Conservation (phyloP, 805 yeast genomes). For the Candida ficus region DNA sequence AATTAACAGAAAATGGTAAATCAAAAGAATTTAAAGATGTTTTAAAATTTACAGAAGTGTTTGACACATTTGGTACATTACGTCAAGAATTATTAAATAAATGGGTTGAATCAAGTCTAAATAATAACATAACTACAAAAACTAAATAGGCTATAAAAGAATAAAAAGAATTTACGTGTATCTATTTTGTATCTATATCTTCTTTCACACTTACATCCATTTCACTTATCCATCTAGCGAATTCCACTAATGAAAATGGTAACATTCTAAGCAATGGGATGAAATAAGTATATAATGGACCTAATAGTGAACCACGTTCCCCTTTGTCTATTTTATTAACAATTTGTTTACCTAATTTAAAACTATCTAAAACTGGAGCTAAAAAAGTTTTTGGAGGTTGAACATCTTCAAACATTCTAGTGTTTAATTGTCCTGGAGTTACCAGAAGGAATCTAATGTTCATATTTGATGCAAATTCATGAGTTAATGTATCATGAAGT, state of each 20-base stretch:
- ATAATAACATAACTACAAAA: background rate
- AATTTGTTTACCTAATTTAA: constrained; percentile 50
- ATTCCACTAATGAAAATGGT: constrained; percentile 51
- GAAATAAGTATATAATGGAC: constrained; percentile 70
- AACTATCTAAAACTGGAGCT: constrained; percentile 73
- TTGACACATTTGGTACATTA: constrained; percentile 38
- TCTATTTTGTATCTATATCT: background rate
- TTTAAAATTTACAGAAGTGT: constrained; percentile 30
- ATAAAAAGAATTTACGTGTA: too few species aligned
- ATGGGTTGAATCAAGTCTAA: constrained; percentile 31
- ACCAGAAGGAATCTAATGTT: constrained; percentile 70
- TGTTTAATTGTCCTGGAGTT: constrained; percentile 80
- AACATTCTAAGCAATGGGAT: constrained; percentile 62
- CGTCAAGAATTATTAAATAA: constrained; percentile 35
- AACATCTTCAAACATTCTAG: constrained; percentile 71
- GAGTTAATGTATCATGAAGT: constrained; percentile 74
- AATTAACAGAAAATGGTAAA: constrained; percentile 17
- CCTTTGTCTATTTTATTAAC: constrained; percentile 54
- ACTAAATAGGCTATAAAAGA: background rate
- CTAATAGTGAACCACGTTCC: constrained; percentile 59
- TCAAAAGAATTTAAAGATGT: constrained; percentile 14
- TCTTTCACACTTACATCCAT: constrained; percentile 44
- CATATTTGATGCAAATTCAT: constrained; percentile 51
- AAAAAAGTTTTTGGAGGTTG: constrained; percentile 64
- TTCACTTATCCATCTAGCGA: constrained; percentile 50